Base-by-base conservation (phyloP, 2,329 filamentous ascomycete genomes). In the Monilinia polystroma region DNA sequence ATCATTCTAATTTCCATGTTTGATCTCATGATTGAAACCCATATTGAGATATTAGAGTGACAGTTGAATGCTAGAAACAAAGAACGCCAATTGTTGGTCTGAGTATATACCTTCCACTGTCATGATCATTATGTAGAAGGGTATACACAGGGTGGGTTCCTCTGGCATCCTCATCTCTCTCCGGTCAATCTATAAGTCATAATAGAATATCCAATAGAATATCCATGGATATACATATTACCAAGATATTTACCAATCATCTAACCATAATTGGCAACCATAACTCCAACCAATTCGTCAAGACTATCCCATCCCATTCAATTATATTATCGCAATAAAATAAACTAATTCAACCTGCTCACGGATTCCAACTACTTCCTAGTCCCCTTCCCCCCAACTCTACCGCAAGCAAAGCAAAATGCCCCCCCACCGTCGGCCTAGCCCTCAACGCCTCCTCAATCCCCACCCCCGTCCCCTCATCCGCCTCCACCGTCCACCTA, bases 391-490 rank as follows among this genome's bases (percentile, higher is more conserved):
- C 51, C 6, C 51, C 51, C 2, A 64, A 49, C 6, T n/a, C 32
- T 16, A 67, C 47, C 14, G 90, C 88, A 76, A 95, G 78, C 73
- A 93, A 84, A 2, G 91, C 87, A 81, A 93, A 96, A 77, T 91
- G 85, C 0, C 88, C 91, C 4, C 92, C 92, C 53, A 90, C 82
- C 0, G 95, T 92, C 1, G 92, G 92, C 35, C 92, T 80, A 1
- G 91, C 91, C 68, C 87, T 87, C 79, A 96, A 95, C 66, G 41
- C 53, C 26, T 38, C 52, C 43, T 65, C 54, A 10, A 41, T 16
- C 14, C 43, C 32, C 45, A 35, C 54, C n/a, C 12, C 29, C 4
- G 11, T 29, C 14, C 3, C 23, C 23, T 32, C 57, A 52, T n/a
- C 63, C n/a, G 8, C 32, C 14, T 41, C 32, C 6, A 51, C 63